Evolutionary conservation across 495 filamentous ascomycete genomes (phyloP).

Genomic region (Daldinia bambusicola): DNA sequence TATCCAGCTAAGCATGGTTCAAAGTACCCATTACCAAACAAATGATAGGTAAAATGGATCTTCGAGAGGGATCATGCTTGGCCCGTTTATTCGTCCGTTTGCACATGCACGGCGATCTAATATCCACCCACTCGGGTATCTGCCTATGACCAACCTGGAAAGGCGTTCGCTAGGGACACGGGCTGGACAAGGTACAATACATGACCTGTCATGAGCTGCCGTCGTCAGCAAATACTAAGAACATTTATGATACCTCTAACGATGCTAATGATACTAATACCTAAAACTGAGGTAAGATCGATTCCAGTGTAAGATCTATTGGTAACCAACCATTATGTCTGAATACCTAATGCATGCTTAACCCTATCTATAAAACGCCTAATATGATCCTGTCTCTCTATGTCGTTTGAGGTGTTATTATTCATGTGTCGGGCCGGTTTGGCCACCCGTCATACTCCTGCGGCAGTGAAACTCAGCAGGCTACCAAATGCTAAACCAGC

Average conservation of each 20-base stretch:
- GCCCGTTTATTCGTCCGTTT: slow-evolving; percentile 31
- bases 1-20: not conserved
- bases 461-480: slow-evolving; percentile 83
- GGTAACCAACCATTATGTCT: not conserved
- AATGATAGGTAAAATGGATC: slow-evolving; percentile 11
- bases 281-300: slow-evolving; percentile 32
- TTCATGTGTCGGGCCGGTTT: not conserved
- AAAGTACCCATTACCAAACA: slow-evolving; percentile 16
- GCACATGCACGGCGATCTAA: slow-evolving; percentile 44
- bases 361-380: slow-evolving; percentile 21
- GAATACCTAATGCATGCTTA: not conserved
- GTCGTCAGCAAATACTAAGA: slow-evolving; percentile 15
- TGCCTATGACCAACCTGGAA: slow-evolving; percentile 14
- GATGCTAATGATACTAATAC: slow-evolving; percentile 8
- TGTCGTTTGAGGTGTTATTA: slow-evolving; percentile 2
- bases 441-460: slow-evolving; percentile 53
- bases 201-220: not conserved
- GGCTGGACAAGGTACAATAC: not conserved
- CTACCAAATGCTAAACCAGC: slow-evolving; percentile 85
- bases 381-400: slow-evolving; percentile 15
- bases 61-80: slow-evolving; percentile 29
- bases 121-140: slow-evolving; percentile 38
- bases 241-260: slow-evolving; percentile 10
- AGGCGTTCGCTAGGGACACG: not conserved
- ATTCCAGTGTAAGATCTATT: not conserved